Base-by-base conservation (phyloP, 257 asterid genomes). In the Fraxinus quadrangulata region DNA sequence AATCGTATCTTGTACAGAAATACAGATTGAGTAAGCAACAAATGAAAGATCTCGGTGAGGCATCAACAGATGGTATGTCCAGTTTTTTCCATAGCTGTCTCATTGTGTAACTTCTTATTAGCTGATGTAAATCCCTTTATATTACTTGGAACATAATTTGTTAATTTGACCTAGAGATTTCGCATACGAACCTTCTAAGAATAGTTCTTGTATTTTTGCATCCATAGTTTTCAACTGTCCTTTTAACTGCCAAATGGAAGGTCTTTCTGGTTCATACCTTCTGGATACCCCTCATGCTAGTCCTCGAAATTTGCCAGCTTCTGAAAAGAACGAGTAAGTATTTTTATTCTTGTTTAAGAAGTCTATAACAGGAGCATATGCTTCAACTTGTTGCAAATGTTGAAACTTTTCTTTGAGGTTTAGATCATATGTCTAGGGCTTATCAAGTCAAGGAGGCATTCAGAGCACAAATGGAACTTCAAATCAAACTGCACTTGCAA, bases 401-500 rank as follows among this genome's bases (percentile, higher is more conserved):
- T 71, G 34, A 49, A 74, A 23, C 67, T 61, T 47, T 63, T 45
- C 40, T 73, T 45, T 73, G 70, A 75, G 67, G 56, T 68, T 73
- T 74, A 72, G 28, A 75, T 79, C 70, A 81, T 74, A 80, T 82
- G 70, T 69, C 5, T 75, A 93, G 97, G 90, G 97, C 96, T 78
- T 90, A 87, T 82, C 96, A 88, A 86, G 97, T 93, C 61, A 91
- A 93, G 89, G 97, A 93, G 88, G 97, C 97, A 34, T 80, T 93
- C 74, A 86, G 97, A 87, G 97, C 91, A 70, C 97, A 93, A 76
- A 93, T 93, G 97, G 97, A 93, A 89, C 97, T 93, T 78, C 92
- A 93, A 78, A 92, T 96, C 82, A 88, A 92, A 80, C 89, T 92
- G 30, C 97, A 92, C 85, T 77, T 91, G 85, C 97, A 91, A 91